Percentiles rank a stretch among this genome's conserved stretches.
Evolutionary conservation across 768 basidiomycete species (phyloP).

Genomic region (Suillus decipiens): DNA sequence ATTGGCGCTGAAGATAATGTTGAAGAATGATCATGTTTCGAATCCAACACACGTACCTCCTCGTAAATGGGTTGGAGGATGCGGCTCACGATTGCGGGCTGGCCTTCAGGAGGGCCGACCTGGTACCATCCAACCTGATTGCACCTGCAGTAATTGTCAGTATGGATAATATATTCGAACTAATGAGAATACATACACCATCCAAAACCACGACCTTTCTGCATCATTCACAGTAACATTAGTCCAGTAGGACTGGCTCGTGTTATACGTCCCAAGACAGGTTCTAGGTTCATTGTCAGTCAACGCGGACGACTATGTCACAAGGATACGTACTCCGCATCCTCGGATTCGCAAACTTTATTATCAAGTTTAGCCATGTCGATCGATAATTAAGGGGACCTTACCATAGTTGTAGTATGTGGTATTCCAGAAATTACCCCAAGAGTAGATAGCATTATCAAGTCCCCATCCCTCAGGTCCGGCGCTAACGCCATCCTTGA

Average conservation of each 20-base stretch:
- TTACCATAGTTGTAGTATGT: slow-evolving; percentile 47
- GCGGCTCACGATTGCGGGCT: slow-evolving; percentile 38
- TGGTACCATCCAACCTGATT: slow-evolving; percentile 63
- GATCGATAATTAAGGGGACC: slow-evolving; percentile 22
- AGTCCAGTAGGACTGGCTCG: slow-evolving; percentile 46
- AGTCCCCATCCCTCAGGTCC: slow-evolving; percentile 58
- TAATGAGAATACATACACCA: slow-evolving; percentile 46
- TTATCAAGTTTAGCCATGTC: slow-evolving; percentile 1
- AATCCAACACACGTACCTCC: slow-evolving; percentile 21
- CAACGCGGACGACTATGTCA: background rate
- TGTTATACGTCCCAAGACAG: slow-evolving; percentile 45
- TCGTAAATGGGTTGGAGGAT: slow-evolving; percentile 33
- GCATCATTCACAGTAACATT: slow-evolving; percentile 56
- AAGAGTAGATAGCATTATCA: slow-evolving; percentile 59
- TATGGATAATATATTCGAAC: background rate
- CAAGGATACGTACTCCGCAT: slow-evolving; percentile 46
- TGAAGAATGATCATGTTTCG: background rate
- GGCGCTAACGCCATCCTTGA: slow-evolving; percentile 43
- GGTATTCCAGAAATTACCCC: slow-evolving; percentile 59
- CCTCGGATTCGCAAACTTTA: slow-evolving; percentile 52
- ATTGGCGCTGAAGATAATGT: slow-evolving; percentile 55
- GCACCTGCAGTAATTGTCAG: slow-evolving; percentile 43
- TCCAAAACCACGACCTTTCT: slow-evolving; percentile 70
- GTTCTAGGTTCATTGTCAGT: slow-evolving; percentile 40
- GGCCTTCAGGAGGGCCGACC: slow-evolving; percentile 38